Evolutionary conservation across 129 eudicot genomes (phyloP).

Genomic region (Ambrosia trifida): DNA sequence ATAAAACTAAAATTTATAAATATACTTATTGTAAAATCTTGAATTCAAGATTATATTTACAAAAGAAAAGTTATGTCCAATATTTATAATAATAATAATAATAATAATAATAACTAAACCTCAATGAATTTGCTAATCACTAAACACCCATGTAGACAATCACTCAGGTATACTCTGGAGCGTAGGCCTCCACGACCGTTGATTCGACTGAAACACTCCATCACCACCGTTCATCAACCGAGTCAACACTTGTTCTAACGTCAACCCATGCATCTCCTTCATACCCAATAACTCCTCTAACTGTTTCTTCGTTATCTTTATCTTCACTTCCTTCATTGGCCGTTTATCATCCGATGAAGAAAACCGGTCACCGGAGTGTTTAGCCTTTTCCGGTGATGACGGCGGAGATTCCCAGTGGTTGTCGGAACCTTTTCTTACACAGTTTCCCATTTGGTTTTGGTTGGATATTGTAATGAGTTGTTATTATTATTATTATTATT

Average conservation of each 20-base stretch:
- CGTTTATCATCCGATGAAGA: constrained; percentile 5
- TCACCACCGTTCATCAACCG: constrained; percentile 42
- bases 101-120: constrained; percentile 9
- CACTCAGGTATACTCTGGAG: constrained; percentile 54
- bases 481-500: not conserved
- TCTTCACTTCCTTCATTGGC: constrained; percentile 41
- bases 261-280: constrained; percentile 40
- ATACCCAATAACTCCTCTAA: constrained; percentile 40
- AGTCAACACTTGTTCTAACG: constrained; percentile 42
- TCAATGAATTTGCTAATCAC: not conserved
- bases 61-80: constrained; percentile 2
- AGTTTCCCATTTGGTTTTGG: constrained; percentile 46
- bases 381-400: constrained; percentile 14
- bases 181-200: constrained; percentile 56
- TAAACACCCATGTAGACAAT: constrained; percentile 1
- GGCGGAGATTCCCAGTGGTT: constrained; percentile 38
- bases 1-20: not conserved
- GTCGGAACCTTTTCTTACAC: constrained; percentile 40
- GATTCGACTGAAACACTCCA: constrained; percentile 25
- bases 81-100: not conserved
- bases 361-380: constrained; percentile 15
- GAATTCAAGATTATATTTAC: constrained; percentile 17
- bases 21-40: not conserved
- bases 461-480: not conserved
- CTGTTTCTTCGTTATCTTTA: constrained; percentile 52